phyloP scores from a whole-genome alignment of 2,329 filamentous ascomycete genomes.

The Fusarium subtropicale region DNA sequence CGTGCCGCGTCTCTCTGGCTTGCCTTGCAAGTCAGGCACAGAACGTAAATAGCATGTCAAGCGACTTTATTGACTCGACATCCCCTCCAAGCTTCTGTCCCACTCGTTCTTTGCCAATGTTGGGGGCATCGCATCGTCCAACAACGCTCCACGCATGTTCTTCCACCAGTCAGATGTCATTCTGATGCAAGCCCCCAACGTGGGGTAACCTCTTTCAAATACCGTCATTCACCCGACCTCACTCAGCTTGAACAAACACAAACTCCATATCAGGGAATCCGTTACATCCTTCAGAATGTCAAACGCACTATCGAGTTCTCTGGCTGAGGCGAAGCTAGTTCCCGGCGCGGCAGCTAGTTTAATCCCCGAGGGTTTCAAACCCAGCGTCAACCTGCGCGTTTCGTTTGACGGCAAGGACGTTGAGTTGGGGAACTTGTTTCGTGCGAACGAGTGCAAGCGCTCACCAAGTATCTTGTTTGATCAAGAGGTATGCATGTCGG shows the following conservation, averaged over 20 bases:
- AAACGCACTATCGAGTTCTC: conserved; percentile 45
- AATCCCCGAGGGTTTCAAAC: conserved; percentile 57
- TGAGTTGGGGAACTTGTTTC: conserved; percentile 55
- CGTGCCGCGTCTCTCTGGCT: not conserved
- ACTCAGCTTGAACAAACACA: not conserved
- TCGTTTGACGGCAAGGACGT: conserved; percentile 51
- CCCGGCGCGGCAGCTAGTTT: conserved; percentile 55
- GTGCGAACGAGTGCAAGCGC: conserved; percentile 53
- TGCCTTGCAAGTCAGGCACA: not conserved
- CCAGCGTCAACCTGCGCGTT: conserved; percentile 55
- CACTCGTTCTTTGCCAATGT: not conserved
- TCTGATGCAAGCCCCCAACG: conserved; percentile 34
- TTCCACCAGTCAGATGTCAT: conserved; percentile 38
- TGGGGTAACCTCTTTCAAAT: conserved; percentile 34
- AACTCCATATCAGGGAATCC: not conserved
- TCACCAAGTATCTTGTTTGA: conserved; percentile 53
- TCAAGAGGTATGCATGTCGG: conserved; percentile 44
- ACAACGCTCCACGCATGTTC: not conserved
- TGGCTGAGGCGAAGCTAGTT: conserved; percentile 55
- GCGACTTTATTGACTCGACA: not conserved
- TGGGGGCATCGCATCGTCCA: conserved; percentile 10
- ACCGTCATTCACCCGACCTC: conserved; percentile 32
- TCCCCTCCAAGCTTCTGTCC: not conserved
- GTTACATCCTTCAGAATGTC: conserved; percentile 29
- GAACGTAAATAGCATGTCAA: not conserved